Base-by-base conservation (phyloP, 1,284 basidiomycete genomes). In the Kalmanozyma brasiliensis region DNA sequence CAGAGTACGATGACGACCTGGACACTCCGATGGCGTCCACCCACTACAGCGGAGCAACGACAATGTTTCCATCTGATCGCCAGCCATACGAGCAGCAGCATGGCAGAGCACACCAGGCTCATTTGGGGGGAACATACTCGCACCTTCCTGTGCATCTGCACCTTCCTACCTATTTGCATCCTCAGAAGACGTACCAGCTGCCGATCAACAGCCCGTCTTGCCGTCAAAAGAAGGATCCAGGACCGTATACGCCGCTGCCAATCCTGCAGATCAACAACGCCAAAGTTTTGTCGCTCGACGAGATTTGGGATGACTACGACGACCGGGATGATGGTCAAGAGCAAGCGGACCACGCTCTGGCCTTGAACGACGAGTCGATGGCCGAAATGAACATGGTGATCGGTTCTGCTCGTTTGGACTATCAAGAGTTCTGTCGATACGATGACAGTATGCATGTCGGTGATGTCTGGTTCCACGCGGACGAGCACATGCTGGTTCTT, bases 321-420 rank as follows among this genome's bases (percentile, higher is more conserved):
- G 61, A 65, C 11, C 58, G 61, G 24, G 56, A 49, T 5, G 52
- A 59, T 6, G 69, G 58, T 8, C 44, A 45, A 20, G 34, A 38
- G n/a, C 37, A 35, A n/a, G 40, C 45, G 4, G 53, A 74, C 26
- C 44, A 59, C n/a, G 73, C 66, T 1, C 45, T 77, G 32, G 56
- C 40, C 23, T 48, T 78, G 41, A 78, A 79, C 41, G 74, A 79
- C 24, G 77, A 79, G 37, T 77, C 75, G 22, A 65, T 76, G 40
- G 71, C 71, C 29, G 77, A 79, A 51, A 71, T 79, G 41, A 71
- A 78, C 41, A 57, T 76, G 56, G 74, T 78, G 29, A 66, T 79
- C 24, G 74, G 74, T 11, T 75, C 72, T 10, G 59, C 76, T 1
- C 60, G 49, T 8, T 34, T 74, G 29, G 65, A 73, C 33, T 56